Evolutionary conservation across 2,329 filamentous ascomycete species (phyloP).

Genomic region (Colletotrichum tanaceti): DNA sequence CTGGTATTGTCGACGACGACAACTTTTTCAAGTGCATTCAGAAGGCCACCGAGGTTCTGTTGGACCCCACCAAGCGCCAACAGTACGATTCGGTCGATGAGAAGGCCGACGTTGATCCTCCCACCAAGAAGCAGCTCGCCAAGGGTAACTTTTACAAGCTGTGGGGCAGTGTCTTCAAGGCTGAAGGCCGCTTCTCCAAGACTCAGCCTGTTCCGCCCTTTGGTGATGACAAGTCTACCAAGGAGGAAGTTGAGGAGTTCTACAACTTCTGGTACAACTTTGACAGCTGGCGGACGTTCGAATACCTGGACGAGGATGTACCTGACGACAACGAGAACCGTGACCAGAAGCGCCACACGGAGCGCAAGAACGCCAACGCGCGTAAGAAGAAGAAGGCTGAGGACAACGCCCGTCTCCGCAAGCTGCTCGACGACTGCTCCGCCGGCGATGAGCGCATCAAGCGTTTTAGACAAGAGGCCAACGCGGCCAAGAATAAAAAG

Average conservation of each 20-base stretch:
- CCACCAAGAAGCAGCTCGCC: constrained; percentile 87
- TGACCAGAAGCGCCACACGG: constrained; percentile 97
- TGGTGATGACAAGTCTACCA: constrained; percentile 83
- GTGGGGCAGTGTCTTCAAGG: constrained; percentile 90
- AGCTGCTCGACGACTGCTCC: constrained; percentile 87
- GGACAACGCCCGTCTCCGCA: constrained; percentile 90
- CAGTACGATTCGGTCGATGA: constrained; percentile 98
- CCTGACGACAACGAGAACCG: constrained; percentile 99
- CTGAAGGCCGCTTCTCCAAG: constrained; percentile 94
- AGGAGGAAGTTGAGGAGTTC: constrained; percentile 92
- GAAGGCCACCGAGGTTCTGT: constrained; percentile 93
- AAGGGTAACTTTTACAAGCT: constrained; percentile 96
- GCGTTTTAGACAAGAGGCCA: constrained; percentile 92
- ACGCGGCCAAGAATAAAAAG: constrained; percentile 97
- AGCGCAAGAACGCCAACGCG: constrained; percentile 97
- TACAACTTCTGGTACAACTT: constrained; percentile 99
- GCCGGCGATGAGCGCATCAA: constrained; percentile 95
- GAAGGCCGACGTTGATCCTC: constrained; percentile 89
- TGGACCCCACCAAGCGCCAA: constrained; percentile 90
- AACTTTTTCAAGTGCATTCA: constrained; percentile 99
- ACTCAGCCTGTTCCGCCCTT: constrained; percentile 87
- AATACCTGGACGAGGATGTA: constrained; percentile 98
- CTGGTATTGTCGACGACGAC: constrained; percentile 89
- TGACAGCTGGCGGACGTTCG: constrained; percentile 96
- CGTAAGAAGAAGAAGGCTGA: constrained; percentile 99